Base-by-base conservation (phyloP, 1,284 basidiomycete genomes). In the Moesziomyces parantarcticus region DNA sequence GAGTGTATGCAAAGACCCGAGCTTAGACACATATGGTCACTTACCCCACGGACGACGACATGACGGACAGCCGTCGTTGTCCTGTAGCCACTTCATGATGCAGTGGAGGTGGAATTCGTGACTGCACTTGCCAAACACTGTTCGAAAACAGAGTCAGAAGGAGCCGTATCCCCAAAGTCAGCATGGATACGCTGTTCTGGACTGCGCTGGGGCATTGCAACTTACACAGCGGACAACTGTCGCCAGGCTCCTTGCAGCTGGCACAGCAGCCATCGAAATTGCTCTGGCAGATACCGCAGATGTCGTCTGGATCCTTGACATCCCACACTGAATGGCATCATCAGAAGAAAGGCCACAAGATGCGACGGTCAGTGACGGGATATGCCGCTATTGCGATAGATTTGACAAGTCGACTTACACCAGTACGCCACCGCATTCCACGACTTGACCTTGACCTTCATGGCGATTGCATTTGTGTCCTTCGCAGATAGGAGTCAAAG, bases 341-440 rank as follows among this genome's bases (percentile, higher is more conserved):
- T 88, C 87, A 0, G 92, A 90, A 89, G 86, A 25, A 32, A 43
- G 39, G 13, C 26, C n/a, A 6, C 5, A 32, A 13, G 29, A 32
- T 13, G 10, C 29, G 29, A 2, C 40, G 52, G 21, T 36, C n/a
- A 22, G 39, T 36, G 13, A 13, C 10, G 29, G 10, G 0, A 11
- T 13, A 32, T 32, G 29, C 29, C 13, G 29, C 10, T 32, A 13
- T 32, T 32, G 29, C 29, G 0, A 13, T 13, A 32, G 29, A 32
- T 13, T 32, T 13, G 29, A 32, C 2, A 32, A 32, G 29, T 4
- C 29, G 16, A 81, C 77, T 69, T 61, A 81, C 79, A 54, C 82
- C 82, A 83, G 58, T 81, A 82, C 25, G 77, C 82, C 3, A 81
- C 77, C 1, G 81, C 73, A 50, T 76, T 77, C 79, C 77, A 83